Evolutionary conservation across 352 stramenopile genomes (phyloP).

Genomic region (Elongisporangium undulatum): DNA sequence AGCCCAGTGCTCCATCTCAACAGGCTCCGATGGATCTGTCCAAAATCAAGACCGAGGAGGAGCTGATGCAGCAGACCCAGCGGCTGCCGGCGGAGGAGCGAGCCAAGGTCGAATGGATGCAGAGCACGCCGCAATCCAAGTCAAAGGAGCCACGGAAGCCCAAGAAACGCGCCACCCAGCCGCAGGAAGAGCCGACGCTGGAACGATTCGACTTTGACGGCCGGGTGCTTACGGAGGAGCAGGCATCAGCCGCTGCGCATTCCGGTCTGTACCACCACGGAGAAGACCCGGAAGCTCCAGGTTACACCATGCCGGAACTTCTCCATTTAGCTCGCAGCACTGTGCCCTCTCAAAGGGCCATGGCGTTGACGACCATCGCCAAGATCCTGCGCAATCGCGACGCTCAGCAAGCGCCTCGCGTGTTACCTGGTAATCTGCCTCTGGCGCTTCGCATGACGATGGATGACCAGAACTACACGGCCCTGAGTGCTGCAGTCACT

Average conservation of each 20-base stretch:
- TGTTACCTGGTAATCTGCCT: constrained; percentile 38
- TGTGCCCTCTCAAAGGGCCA: constrained; percentile 61
- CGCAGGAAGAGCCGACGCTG: constrained; percentile 22
- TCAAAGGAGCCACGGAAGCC: constrained; percentile 4
- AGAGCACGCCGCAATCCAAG: constrained; percentile 12
- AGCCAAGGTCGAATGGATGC: constrained; percentile 78
- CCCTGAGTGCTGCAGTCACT: constrained; percentile 32
- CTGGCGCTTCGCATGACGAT: constrained; percentile 49
- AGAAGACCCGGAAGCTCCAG: constrained; percentile 59
- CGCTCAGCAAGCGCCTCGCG: constrained; percentile 16
- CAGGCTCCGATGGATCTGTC: constrained; percentile 27
- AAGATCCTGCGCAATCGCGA: constrained; percentile 55
- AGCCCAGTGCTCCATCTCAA: not conserved
- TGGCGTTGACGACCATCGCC: constrained; percentile 54
- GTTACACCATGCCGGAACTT: constrained; percentile 73
- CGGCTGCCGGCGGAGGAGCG: constrained; percentile 59
- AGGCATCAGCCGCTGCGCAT: constrained; percentile 17
- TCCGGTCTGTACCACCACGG: constrained; percentile 81
- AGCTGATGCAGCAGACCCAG: constrained; percentile 39
- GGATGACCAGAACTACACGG: constrained; percentile 68
- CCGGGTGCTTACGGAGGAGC: constrained; percentile 12
- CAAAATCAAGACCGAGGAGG: constrained; percentile 57
- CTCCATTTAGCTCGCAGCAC: constrained; percentile 67
- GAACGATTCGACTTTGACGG: constrained; percentile 76
- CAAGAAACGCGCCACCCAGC: constrained; percentile 9